Conservation (phyloP, 176 grass and related monocot species). For the Tuctoria greenei region DNA sequence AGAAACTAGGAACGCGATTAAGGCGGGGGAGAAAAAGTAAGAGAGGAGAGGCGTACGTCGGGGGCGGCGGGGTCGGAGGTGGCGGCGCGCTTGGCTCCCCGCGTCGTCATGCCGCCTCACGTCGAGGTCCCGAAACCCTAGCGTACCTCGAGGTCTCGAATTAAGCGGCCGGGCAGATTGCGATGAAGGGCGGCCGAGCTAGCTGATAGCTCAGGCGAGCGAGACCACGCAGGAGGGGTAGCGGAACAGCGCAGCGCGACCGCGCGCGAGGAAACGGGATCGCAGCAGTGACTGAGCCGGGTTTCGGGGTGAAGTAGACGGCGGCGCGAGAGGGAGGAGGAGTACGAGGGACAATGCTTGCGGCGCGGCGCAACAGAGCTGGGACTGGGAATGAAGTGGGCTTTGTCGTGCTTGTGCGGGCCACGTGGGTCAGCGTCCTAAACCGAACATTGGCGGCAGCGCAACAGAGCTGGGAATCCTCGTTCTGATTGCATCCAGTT, state of each 20-base stretch:
- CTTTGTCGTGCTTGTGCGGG: neutral
- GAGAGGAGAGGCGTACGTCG: slow-evolving; percentile 31
- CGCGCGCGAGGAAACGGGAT: neutral
- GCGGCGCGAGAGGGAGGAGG: neutral
- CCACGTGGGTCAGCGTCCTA: neutral
- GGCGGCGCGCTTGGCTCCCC: slow-evolving; percentile 56
- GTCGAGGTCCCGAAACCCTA: slow-evolving; percentile 28
- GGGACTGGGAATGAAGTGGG: no score
- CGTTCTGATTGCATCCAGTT: no score
- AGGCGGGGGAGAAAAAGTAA: neutral
- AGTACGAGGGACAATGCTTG: neutral
- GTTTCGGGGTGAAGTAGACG: neutral
- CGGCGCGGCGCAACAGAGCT: neutral
- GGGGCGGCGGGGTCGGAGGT: slow-evolving; percentile 36
- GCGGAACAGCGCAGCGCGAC: neutral
- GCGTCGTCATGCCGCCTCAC: slow-evolving; percentile 35
- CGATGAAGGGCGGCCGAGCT: neutral
- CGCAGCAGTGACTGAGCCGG: neutral
- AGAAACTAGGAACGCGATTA: neutral
- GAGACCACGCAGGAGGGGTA: neutral
- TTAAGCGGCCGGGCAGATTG: slow-evolving; percentile 11
- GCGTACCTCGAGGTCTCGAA: neutral
- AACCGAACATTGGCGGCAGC: neutral
- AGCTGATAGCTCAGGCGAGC: neutral
- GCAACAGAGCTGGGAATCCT: no score